A percentile compares a stretch with the other conserved stretches of the same genome.
phyloP scores from a whole-genome alignment of 1,284 basidiomycete species.

The Exobasidium cylindrosporum region DNA sequence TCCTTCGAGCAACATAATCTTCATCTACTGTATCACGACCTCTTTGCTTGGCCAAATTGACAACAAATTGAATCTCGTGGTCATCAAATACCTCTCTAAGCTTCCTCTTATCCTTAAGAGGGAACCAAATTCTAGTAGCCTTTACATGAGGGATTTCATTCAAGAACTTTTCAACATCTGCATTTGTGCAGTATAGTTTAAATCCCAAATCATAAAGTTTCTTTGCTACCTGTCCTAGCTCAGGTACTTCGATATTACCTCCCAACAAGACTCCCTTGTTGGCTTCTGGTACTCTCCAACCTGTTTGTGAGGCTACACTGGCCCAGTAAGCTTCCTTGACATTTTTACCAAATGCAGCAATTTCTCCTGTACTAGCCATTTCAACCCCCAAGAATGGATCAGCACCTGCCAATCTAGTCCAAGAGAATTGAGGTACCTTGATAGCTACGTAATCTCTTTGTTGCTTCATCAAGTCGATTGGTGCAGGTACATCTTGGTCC shows the following conservation, averaged over 20 bases:
- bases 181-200: conserved; percentile 84
- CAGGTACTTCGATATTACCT: conserved; percentile 76
- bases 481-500: conserved; percentile 81
- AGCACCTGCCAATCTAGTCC: conserved; percentile 87
- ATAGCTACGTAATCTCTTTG: conserved; percentile 89
- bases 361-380: conserved; percentile 61
- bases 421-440: conserved; percentile 98
- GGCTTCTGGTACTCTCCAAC: conserved; percentile 80
- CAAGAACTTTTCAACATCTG: conserved; percentile 75
- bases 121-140: conserved; percentile 90
- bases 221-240: conserved; percentile 77
- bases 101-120: conserved; percentile 93
- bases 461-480: conserved; percentile 88
- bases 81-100: conserved; percentile 79
- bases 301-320: conserved; percentile 79
- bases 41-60: conserved; percentile 84
- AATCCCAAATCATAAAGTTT: conserved; percentile 66
- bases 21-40: conserved; percentile 79
- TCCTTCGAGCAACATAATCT: conserved; percentile 82
- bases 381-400: conserved; percentile 91
- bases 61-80: conserved; percentile 89
- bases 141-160: conserved; percentile 60
- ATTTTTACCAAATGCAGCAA: conserved; percentile 93
- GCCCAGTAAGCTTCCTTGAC: conserved; percentile 97
- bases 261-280: conserved; percentile 79